phyloP scores from a whole-genome alignment of 1,284 basidiomycete genomes.

The Ustilago esculenta region DNA sequence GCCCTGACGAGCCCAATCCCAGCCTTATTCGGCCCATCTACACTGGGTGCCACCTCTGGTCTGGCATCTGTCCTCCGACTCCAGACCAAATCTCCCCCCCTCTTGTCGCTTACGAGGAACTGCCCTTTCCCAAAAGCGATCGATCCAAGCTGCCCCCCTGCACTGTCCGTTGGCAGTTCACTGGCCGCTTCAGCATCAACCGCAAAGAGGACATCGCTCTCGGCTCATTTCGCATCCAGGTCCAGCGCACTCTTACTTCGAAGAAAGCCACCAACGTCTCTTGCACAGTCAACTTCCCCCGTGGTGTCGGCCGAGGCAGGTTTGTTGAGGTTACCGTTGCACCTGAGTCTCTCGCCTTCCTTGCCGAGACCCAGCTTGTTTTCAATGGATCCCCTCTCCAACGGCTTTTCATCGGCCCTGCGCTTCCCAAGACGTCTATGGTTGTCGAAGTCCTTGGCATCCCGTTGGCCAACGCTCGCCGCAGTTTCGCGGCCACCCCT shows the following conservation, averaged over 20 bases:
- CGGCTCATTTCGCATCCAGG: not conserved
- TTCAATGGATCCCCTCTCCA: not conserved
- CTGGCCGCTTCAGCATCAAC: not conserved
- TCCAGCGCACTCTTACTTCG: not conserved
- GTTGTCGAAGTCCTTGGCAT: not conserved
- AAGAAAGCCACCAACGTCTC: not conserved
- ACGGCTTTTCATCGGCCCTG: not conserved
- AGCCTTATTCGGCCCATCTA: no score
- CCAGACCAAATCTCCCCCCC: not conserved
- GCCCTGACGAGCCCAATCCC: no score
- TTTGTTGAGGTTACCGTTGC: not conserved
- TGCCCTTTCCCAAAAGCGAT: not conserved
- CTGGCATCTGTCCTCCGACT: no score
- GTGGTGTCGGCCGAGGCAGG: not conserved
- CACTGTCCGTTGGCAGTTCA: slow-evolving; percentile 2
- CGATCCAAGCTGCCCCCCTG: not conserved
- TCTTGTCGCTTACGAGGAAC: not conserved
- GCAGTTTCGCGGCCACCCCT: not conserved
- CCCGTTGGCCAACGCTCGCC: not conserved
- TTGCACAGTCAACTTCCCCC: not conserved
- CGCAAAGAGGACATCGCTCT: not conserved
- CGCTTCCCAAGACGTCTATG: not conserved
- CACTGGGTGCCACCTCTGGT: no score
- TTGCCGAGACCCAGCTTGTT: not conserved
- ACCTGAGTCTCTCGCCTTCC: not conserved